Evolutionary conservation across 148 eudicot genomes (phyloP).

Genomic region (Rheum nobile): DNA sequence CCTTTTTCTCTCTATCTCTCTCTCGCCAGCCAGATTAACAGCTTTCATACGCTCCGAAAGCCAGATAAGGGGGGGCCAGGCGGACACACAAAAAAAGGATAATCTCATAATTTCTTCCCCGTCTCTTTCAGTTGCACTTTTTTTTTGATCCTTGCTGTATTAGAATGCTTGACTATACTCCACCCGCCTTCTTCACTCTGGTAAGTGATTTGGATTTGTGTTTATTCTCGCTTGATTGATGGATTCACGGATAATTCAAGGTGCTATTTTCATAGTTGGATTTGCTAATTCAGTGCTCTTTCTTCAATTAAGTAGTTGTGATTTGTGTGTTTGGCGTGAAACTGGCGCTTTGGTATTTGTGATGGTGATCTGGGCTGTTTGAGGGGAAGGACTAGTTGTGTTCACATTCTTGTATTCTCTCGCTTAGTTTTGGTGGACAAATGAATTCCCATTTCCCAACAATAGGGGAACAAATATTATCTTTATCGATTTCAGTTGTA

Average conservation of each 20-base stretch:
- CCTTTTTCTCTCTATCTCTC: not conserved
- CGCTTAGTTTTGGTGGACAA: not conserved
- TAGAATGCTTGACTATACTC: not conserved
- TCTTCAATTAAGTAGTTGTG: not conserved
- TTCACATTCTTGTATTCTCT: not conserved
- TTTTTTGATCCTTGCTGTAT: not conserved
- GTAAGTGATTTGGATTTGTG: not conserved
- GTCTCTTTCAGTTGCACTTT: not conserved
- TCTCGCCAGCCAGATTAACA: not conserved
- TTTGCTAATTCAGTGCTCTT: not conserved
- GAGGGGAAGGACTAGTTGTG: not conserved
- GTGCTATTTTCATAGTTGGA: not conserved
- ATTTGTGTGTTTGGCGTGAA: not conserved
- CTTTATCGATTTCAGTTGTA: not conserved
- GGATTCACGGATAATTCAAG: not conserved
- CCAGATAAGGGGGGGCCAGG: slow-evolving; percentile 4
- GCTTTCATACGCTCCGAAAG: not conserved
- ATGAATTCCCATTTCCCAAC: not conserved
- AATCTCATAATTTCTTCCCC: not conserved
- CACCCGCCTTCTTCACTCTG: not conserved
- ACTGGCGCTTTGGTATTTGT: not conserved
- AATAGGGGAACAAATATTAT: not conserved
- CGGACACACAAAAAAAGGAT: not conserved
- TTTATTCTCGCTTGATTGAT: not conserved
- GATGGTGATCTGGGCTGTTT: not conserved